Conservation (phyloP, 2,329 filamentous ascomycete species). For the Tolypocladium paradoxum region DNA sequence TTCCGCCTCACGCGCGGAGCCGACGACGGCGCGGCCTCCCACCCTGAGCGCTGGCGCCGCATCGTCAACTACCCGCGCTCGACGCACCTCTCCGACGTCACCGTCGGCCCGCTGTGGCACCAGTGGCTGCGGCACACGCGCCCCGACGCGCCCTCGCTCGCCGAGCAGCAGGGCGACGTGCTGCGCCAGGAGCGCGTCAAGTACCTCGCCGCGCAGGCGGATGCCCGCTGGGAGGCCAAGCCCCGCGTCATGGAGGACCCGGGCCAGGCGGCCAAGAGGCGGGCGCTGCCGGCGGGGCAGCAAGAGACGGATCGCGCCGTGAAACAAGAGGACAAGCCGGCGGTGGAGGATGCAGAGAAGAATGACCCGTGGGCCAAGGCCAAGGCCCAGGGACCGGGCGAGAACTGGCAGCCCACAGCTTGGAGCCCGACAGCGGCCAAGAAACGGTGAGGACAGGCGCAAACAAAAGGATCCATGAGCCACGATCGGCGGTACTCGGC, state of each 20-base stretch:
- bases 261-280: conserved; percentile 1
- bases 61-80: conserved; percentile 49
- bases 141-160: conserved; percentile 38
- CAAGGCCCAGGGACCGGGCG: conserved; percentile 36
- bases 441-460: conserved; percentile 11
- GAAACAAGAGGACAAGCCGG: no score
- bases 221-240: conserved; percentile 54
- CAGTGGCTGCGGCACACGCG: conserved; percentile 58
- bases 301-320: conserved; percentile 4
- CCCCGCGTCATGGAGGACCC: conserved; percentile 33
- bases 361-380: conserved; percentile 50
- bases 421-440: conserved; percentile 43
- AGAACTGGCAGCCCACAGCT: conserved; percentile 56
- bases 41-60: conserved; percentile 42
- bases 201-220: conserved; percentile 47
- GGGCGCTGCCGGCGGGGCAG: conserved; percentile 3
- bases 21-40: conserved; percentile 8
- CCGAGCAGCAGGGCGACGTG: conserved; percentile 45
- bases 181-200: conserved; percentile 41
- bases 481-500: not conserved
- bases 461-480: not conserved
- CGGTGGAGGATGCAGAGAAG: not conserved
- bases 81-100: conserved; percentile 43
- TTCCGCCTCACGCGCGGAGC: conserved; percentile 39
- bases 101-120: conserved; percentile 53